These are phyloP conservation scores for Xylaria sp. DNA, from an alignment of 2,329 filamentous ascomycete species.

Conservation along the genomic window DNA sequence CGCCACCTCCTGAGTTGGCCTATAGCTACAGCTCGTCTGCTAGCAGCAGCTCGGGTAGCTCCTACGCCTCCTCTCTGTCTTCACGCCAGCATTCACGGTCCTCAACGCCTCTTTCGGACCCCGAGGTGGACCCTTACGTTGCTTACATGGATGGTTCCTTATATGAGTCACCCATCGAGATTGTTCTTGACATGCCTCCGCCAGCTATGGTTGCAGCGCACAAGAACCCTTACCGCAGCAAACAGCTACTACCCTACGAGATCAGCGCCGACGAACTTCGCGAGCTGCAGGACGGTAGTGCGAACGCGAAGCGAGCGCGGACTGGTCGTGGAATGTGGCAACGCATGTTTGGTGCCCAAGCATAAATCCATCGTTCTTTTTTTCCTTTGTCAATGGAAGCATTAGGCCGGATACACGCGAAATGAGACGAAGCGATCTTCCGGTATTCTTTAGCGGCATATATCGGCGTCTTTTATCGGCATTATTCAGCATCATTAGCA, in stretches of 20 bases:
- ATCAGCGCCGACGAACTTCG: slow-evolving; percentile 64
- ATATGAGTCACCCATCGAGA: slow-evolving; percentile 62
- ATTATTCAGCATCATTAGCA: slow-evolving; percentile 37
- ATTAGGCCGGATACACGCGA: slow-evolving; percentile 31
- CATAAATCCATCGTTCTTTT: slow-evolving; percentile 20
- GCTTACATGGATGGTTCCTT: slow-evolving; percentile 53
- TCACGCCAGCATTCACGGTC: slow-evolving; percentile 60
- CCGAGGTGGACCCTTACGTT: slow-evolving; percentile 55
- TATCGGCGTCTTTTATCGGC: slow-evolving; percentile 36
- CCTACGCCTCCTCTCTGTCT: slow-evolving; percentile 60
- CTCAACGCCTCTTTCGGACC: slow-evolving; percentile 62
- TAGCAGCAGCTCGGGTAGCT: slow-evolving; percentile 56
- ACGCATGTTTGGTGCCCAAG: slow-evolving; percentile 60
- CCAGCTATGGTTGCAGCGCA: slow-evolving; percentile 48
- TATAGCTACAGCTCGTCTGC: slow-evolving; percentile 54
- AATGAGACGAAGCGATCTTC: slow-evolving; percentile 21
- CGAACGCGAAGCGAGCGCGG: slow-evolving; percentile 61
- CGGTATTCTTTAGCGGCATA: slow-evolving; percentile 31
- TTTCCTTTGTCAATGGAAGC: slow-evolving; percentile 30
- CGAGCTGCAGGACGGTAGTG: slow-evolving; percentile 58
- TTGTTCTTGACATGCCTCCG: slow-evolving; percentile 54
- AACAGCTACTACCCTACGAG: slow-evolving; percentile 63
- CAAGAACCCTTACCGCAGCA: slow-evolving; percentile 44
- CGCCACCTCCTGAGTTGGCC: slow-evolving; percentile 61
- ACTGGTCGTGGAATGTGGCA: slow-evolving; percentile 62